Evolutionary conservation across 768 basidiomycete genomes (phyloP), one percentile per base, ranked within the genome.

Genomic region (Tephrocybe sp.): DNA sequence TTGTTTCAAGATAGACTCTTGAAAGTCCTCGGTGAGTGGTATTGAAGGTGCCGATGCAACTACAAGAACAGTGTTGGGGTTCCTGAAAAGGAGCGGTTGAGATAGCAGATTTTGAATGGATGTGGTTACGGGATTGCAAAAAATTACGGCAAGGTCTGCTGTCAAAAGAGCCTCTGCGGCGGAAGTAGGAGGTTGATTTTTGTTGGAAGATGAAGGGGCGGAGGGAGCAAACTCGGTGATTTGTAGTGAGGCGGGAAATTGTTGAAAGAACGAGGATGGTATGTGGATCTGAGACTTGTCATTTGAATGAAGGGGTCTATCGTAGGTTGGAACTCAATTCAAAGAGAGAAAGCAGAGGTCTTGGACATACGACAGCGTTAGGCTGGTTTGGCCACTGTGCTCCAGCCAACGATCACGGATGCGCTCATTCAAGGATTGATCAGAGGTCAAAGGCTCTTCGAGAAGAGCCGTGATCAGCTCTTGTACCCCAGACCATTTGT

Each of bases 381-480:
- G 58, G 34, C 56, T 64, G 15, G 60, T 53, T 39, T 55, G 57
- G 30, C 56, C 47, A 30, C 46, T 44, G 16, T 50, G 45, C 18
- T 60, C 52, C 34, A 65, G 61, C 82, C 86, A 85, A 25, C 87
- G 73, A 33, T 69, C 59, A 45, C 70, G 72, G 19, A 87, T 58
- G 7, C 60, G 58, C 25, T 69, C 64, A 42, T 69, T 73, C 50
- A 76, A 71, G 3, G 63, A 58, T 21, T 69, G 51, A 53, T 80
- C 76, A n/a, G 80, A 78, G 2, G 73, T 70, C 55, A 91, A 77
- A 12, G 88, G 88, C 46, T 90, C 82, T 37, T 84, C 78, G 13
- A 91, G 69, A 29, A 91, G 71, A 6, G 87, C 86, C 4, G 82
- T 81, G 16, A 91, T 78, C 3, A 91, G 65, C 24, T 84, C 80